Conservation (phyloP, 192 early-diverging fungal species). For the Phycomyces blakesleeanus region DNA sequence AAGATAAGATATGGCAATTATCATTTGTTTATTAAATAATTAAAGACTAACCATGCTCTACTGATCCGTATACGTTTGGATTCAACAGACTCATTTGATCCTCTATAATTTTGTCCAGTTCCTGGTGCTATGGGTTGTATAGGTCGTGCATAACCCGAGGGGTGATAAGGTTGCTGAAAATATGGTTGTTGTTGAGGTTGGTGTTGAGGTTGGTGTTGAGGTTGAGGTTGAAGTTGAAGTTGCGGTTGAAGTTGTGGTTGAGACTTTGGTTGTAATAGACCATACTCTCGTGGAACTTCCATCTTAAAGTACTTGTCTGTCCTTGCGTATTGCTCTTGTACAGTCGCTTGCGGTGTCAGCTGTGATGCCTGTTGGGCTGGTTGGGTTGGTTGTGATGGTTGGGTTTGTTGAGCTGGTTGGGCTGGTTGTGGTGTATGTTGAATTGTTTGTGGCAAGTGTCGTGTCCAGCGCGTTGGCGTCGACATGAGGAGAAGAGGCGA, state of each 20-base stretch:
- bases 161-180: not conserved
- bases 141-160: not conserved
- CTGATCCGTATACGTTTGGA: conserved; percentile 27
- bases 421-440: not conserved
- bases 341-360: not conserved
- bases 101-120: not conserved
- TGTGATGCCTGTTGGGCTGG: not conserved
- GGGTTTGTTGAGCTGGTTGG: not conserved
- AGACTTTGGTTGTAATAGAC: too few relatives aligned
- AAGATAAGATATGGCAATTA: conserved; percentile 1
- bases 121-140: conserved; percentile 4
- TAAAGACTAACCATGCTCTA: conserved; percentile 28
- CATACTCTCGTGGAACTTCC: too few relatives aligned
- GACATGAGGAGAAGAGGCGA: too few relatives aligned
- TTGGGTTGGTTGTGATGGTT: not conserved
- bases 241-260: too few relatives aligned
- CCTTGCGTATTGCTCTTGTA: too few relatives aligned
- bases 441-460: too few relatives aligned
- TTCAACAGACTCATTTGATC: not conserved
- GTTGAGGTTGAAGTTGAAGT: too few relatives aligned
- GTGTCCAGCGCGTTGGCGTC: too few relatives aligned
- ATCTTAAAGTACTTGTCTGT: too few relatives aligned
- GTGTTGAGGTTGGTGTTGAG: too few relatives aligned
- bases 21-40: not conserved
- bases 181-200: not conserved